Conservation (phyloP, 108 stramenopile species). For the Cyclotella cryptica region DNA sequence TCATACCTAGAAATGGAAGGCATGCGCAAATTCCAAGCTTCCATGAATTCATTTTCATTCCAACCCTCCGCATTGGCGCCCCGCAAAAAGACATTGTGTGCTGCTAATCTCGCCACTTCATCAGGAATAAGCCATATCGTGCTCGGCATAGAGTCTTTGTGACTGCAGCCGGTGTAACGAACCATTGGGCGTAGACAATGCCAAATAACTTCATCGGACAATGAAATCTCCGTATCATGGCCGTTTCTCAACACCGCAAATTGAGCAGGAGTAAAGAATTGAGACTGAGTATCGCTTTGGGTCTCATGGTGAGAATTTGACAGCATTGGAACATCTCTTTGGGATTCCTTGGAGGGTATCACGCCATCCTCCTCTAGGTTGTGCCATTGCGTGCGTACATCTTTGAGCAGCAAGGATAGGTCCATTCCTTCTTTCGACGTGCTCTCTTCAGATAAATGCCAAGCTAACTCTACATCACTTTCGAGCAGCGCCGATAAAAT, state of each 20-base stretch:
- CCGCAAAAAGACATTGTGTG: conserved; percentile 44
- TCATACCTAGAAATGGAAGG: conserved; percentile 41
- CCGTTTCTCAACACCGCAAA: conserved; percentile 5
- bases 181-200: conserved; percentile 45
- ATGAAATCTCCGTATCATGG: background rate
- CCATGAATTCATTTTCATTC: conserved; percentile 43
- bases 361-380: conserved; percentile 36
- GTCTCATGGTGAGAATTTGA: background rate
- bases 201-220: conserved; percentile 47
- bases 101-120: conserved; percentile 39
- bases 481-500: conserved; percentile 49
- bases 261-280: conserved; percentile 29
- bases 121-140: conserved; percentile 31
- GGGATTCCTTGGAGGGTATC: background rate
- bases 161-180: background rate
- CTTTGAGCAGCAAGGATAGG: conserved; percentile 28
- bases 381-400: conserved; percentile 45
- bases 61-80: background rate
- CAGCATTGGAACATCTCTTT: background rate
- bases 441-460: conserved; percentile 13
- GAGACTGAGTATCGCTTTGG: conserved; percentile 21
- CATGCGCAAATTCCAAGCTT: conserved; percentile 42
- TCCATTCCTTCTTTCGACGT: conserved; percentile 21
- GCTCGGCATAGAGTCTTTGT: conserved; percentile 30
- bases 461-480: conserved; percentile 42